phyloP scores from a whole-genome alignment of 2,329 filamentous ascomycete genomes.

The Hawksworthiomyces lignivorus region DNA sequence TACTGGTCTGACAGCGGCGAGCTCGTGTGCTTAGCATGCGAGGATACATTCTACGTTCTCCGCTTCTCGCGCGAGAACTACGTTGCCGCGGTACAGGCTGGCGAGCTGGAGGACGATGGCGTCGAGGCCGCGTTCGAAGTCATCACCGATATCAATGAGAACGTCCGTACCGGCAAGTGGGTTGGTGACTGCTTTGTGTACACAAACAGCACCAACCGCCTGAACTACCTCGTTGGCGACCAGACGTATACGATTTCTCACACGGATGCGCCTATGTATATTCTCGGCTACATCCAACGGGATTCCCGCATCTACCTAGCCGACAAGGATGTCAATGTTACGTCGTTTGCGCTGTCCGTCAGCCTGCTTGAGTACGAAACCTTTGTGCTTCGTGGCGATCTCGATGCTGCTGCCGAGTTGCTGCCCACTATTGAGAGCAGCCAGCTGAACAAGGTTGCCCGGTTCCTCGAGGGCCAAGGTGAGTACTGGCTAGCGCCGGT shows the following conservation, averaged over 20 bases:
- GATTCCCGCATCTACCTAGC: conserved; percentile 93
- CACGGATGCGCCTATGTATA: conserved; percentile 92
- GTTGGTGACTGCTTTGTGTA: conserved; percentile 99
- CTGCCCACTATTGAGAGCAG: conserved; percentile 72
- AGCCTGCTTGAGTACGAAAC: conserved; percentile 96
- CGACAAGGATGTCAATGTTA: conserved; percentile 90
- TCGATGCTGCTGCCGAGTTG: conserved; percentile 75
- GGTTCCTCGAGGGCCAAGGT: conserved; percentile 91
- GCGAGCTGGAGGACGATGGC: conserved; percentile 79
- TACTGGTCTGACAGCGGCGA: conserved; percentile 98
- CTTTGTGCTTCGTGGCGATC: conserved; percentile 83
- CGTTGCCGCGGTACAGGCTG: conserved; percentile 71
- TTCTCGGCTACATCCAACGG: conserved; percentile 88
- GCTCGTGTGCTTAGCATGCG: conserved; percentile 83
- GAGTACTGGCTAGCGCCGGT: no score
- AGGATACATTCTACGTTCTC: conserved; percentile 91
- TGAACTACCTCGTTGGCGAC: conserved; percentile 97
- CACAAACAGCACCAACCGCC: conserved; percentile 90
- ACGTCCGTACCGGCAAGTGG: conserved; percentile 91
- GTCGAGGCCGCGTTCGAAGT: conserved; percentile 95
- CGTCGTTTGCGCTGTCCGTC: conserved; percentile 84
- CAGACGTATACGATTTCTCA: conserved; percentile 90
- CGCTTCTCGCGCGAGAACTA: conserved; percentile 88
- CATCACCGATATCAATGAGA: conserved; percentile 90
- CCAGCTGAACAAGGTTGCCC: conserved; percentile 95